Percentiles rank a stretch among this genome's conserved stretches.
Evolutionary conservation across 2,329 filamentous ascomycete species (phyloP).

Genomic region (Fusarium redolens): DNA sequence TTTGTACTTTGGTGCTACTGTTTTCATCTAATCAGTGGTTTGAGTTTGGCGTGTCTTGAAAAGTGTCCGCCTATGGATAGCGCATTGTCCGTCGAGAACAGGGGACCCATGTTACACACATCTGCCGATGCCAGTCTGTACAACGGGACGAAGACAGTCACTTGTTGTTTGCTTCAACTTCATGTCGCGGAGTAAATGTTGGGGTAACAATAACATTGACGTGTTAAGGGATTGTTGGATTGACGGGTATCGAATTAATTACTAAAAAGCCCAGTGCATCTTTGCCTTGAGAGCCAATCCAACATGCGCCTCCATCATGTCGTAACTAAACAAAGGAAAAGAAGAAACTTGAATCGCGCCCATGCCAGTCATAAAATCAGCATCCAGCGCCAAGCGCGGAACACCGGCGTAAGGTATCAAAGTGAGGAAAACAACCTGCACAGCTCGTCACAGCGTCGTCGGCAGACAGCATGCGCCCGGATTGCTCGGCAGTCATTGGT

Average conservation of each 20-base stretch:
- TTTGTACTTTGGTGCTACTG: background rate
- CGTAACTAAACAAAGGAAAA: slow-evolving; percentile 36
- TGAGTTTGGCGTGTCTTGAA: background rate
- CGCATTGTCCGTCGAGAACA: background rate
- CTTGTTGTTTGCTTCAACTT: background rate
- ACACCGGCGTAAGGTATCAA: slow-evolving; percentile 36
- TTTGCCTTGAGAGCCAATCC: slow-evolving; percentile 43
- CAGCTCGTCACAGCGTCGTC: slow-evolving; percentile 21
- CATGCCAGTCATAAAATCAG: slow-evolving; percentile 38
- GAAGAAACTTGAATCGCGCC: slow-evolving; percentile 13
- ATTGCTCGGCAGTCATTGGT: slow-evolving; percentile 33
- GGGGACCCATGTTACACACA: slow-evolving; percentile 1
- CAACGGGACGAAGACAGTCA: background rate
- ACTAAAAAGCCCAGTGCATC: slow-evolving; percentile 44
- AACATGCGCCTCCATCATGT: slow-evolving; percentile 38
- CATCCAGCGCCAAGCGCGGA: slow-evolving; percentile 27
- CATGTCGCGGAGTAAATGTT: background rate
- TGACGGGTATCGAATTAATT: slow-evolving; percentile 47
- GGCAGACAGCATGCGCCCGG: slow-evolving; percentile 22
- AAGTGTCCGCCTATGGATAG: background rate
- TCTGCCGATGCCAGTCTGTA: slow-evolving; percentile 22
- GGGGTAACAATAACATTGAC: background rate
- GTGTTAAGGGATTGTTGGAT: slow-evolving; percentile 40
- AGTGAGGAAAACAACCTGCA: slow-evolving; percentile 21
- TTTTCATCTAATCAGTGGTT: background rate